These are phyloP conservation scores for Solanum arcanum DNA, from an alignment of 257 asterid species.

Conservation along the genomic window DNA sequence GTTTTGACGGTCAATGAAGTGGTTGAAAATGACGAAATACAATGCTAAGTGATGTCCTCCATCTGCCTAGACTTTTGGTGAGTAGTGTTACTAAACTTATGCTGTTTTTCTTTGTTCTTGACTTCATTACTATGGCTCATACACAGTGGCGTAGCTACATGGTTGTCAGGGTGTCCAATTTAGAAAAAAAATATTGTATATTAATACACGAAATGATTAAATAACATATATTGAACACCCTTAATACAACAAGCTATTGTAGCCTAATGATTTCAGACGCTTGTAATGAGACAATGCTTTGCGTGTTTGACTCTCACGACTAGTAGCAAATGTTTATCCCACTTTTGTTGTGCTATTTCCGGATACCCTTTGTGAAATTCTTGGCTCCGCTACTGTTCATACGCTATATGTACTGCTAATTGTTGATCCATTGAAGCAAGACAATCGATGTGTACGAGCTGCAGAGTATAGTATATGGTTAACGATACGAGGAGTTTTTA, in stretches of 20 bases:
- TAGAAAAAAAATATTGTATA: too few species aligned
- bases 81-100: background rate
- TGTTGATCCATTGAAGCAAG: background rate
- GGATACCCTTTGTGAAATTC: background rate
- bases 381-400: background rate
- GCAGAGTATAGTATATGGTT: background rate
- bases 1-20: background rate
- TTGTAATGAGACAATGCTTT: background rate
- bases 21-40: background rate
- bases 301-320: background rate
- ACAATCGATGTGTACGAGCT: background rate
- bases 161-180: too few species aligned
- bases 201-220: too few species aligned
- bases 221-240: too few species aligned
- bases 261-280: background rate
- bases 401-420: background rate
- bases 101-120: background rate
- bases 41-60: background rate
- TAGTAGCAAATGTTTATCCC: background rate
- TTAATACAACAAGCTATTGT: background rate
- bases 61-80: background rate
- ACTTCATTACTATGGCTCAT: background rate
- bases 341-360: background rate
- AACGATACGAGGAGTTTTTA: background rate
- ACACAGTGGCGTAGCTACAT: background rate